phyloP scores from a whole-genome alignment of 177 flowering plant genomes.

The Vitis hybrid region DNA sequence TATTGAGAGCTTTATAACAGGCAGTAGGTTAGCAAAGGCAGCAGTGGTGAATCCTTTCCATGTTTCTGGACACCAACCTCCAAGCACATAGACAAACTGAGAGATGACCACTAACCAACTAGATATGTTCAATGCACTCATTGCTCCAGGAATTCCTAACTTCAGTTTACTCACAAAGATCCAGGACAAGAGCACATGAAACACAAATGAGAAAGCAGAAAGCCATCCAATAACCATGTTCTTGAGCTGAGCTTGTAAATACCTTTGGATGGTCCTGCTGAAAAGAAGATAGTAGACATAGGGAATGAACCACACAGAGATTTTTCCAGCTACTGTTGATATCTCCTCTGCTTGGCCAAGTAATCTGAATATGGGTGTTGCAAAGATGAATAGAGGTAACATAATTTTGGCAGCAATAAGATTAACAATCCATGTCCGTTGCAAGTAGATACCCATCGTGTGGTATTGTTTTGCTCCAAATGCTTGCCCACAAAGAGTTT shows the following conservation, averaged over 20 bases:
- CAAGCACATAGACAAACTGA: constrained; percentile 31
- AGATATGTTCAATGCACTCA: constrained; percentile 32
- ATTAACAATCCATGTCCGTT: constrained; percentile 40
- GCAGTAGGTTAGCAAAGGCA: constrained; percentile 41
- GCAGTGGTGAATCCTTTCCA: constrained; percentile 50
- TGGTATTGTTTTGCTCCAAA: constrained; percentile 43
- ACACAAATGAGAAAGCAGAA: constrained; percentile 14
- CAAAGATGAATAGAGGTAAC: constrained; percentile 30
- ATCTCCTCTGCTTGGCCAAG: constrained; percentile 32
- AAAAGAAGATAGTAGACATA: constrained; percentile 24
- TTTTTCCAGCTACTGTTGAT: constrained; percentile 30
- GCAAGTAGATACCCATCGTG: constrained; percentile 48
- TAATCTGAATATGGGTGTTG: constrained; percentile 24
- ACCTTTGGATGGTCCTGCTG: constrained; percentile 33
- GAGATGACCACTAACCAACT: constrained; percentile 28
- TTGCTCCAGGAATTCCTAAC: constrained; percentile 40
- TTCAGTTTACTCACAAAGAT: constrained; percentile 23
- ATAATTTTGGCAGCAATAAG: constrained; percentile 19
- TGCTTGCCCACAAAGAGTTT: constrained; percentile 55
- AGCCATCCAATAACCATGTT: constrained; percentile 38
- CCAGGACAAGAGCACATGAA: constrained; percentile 40
- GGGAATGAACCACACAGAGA: constrained; percentile 47
- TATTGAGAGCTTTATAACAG: constrained; percentile 46
- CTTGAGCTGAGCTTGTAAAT: constrained; percentile 43
- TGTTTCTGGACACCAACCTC: constrained; percentile 53